Evolutionary conservation across 2,329 filamentous ascomycete species (phyloP).

Genomic region (Curvularia lunata): DNA sequence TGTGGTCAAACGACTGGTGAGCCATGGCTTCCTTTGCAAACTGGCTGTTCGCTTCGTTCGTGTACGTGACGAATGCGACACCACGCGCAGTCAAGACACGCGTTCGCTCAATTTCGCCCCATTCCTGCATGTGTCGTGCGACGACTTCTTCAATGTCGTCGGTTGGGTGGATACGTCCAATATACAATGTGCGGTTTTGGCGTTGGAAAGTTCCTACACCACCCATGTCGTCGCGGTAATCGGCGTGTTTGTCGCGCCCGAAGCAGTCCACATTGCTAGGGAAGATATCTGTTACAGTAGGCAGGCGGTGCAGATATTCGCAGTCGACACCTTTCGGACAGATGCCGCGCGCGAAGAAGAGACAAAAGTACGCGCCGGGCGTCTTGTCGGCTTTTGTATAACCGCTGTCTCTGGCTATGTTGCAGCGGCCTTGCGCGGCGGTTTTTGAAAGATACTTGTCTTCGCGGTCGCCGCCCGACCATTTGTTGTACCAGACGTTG

Average conservation of each 20-base stretch:
- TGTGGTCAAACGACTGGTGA: slow-evolving; percentile 88
- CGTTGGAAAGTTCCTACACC: slow-evolving; percentile 93
- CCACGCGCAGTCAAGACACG: slow-evolving; percentile 87
- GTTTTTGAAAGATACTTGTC: slow-evolving; percentile 87
- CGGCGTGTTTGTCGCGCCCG: slow-evolving; percentile 87
- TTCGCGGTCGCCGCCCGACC: slow-evolving; percentile 93
- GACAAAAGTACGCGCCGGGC: slow-evolving; percentile 81
- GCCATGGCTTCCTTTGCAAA: slow-evolving; percentile 83
- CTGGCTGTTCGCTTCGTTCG: slow-evolving; percentile 68
- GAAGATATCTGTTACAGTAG: slow-evolving; percentile 85
- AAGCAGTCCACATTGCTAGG: slow-evolving; percentile 96
- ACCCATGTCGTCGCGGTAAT: slow-evolving; percentile 97
- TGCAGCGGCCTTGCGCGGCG: slow-evolving; percentile 83
- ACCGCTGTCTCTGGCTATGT: slow-evolving; percentile 70
- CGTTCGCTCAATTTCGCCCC: slow-evolving; percentile 88
- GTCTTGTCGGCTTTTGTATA: slow-evolving; percentile 59
- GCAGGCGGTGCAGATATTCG: slow-evolving; percentile 89
- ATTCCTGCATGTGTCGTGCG: slow-evolving; percentile 93
- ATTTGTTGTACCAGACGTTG: slow-evolving; percentile 99
- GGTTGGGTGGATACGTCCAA: slow-evolving; percentile 91
- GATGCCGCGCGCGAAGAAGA: slow-evolving; percentile 84
- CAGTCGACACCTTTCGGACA: slow-evolving; percentile 91
- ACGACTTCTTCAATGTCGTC: slow-evolving; percentile 98
- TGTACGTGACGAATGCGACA: slow-evolving; percentile 94
- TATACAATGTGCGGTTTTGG: slow-evolving; percentile 91